Conservation (phyloP, 2,329 filamentous ascomycete genomes). For the Grosmannia huntii region DNA sequence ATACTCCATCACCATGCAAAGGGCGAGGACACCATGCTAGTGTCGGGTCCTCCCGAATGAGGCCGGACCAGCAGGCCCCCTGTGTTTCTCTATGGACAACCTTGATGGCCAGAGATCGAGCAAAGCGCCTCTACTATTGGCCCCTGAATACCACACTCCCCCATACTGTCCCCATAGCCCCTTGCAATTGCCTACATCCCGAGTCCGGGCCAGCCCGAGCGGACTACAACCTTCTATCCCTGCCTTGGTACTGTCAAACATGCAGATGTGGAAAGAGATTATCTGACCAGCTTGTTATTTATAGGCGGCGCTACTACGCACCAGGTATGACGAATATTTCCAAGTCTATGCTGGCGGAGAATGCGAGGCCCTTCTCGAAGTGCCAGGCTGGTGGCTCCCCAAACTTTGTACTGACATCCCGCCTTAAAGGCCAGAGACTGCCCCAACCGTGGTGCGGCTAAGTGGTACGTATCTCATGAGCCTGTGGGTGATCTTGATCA, state of each 20-base stretch:
- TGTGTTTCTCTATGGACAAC: conserved; percentile 3
- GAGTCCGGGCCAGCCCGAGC: background rate
- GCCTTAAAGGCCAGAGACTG: conserved; percentile 60
- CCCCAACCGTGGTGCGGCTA: conserved; percentile 70
- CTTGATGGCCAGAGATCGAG: conserved; percentile 10
- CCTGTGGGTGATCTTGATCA: background rate
- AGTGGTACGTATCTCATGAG: conserved; percentile 47
- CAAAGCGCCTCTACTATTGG: conserved; percentile 4
- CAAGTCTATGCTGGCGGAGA: background rate
- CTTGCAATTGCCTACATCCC: background rate
- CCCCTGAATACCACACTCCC: background rate
- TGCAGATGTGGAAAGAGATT: conserved; percentile 14
- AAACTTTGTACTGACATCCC: conserved; percentile 2
- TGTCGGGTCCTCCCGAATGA: conserved; percentile 8
- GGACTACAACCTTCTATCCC: background rate
- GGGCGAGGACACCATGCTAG: conserved; percentile 1
- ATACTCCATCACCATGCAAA: background rate
- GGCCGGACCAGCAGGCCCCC: background rate
- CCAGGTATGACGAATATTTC: conserved; percentile 44
- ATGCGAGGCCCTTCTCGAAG: background rate
- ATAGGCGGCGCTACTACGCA: conserved; percentile 61
- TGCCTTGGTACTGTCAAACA: background rate
- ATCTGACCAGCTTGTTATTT: conserved; percentile 14
- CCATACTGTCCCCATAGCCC: too few species aligned
- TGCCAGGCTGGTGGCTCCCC: conserved; percentile 3